Evolutionary conservation across 1,284 basidiomycete species (phyloP), one percentile per base, ranked within the genome.

Genomic region (Heterobasidion occidentale): DNA sequence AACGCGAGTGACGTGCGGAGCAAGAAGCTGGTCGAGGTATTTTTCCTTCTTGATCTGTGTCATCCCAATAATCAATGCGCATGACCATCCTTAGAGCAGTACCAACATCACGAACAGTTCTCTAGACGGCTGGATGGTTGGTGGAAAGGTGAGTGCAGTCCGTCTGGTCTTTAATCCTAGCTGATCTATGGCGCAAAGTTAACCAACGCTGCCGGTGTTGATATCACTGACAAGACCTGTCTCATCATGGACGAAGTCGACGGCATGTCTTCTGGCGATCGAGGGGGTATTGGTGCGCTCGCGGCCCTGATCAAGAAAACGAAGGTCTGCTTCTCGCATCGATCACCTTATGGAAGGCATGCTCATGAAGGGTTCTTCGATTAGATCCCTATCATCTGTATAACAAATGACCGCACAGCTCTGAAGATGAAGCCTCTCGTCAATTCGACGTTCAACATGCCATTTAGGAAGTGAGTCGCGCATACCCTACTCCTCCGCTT

Each of bases 161-260:
- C 19, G 52, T 9, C 6, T 17, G 12, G 15, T 19, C 27, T 44
- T 33, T 36, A 9, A 11, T 44, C 12, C 17, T 7, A 11, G 38
- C 35, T 20, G 46, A 27, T 19, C 4, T 5, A 27, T 27, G 4
- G 3, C 4, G 27, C 27, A 27, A 27, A 27, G 86, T 72, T 73
- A 12, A 84, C 81, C 1, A 88, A 90, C 58, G 81, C 82, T 0
- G 75, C 82, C 2, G 90, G 86, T 1, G 72, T 94, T 2, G 66
- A 75, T 11, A 83, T 98, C 59, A 92, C 89, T 0, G 83, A 91
- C 62, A 84, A 80, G 64, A 86, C 90, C 0, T 93, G 94, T 61
- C 74, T 99, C 48, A 98, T 99, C 69, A 98, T 99, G 94, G 97
- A 99, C 68, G 97, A 99, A 70, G 96, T 99, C 0, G 96, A 99